Conservation (phyloP, 2,329 filamentous ascomycete genomes). For the Madurella mycetomatis region DNA sequence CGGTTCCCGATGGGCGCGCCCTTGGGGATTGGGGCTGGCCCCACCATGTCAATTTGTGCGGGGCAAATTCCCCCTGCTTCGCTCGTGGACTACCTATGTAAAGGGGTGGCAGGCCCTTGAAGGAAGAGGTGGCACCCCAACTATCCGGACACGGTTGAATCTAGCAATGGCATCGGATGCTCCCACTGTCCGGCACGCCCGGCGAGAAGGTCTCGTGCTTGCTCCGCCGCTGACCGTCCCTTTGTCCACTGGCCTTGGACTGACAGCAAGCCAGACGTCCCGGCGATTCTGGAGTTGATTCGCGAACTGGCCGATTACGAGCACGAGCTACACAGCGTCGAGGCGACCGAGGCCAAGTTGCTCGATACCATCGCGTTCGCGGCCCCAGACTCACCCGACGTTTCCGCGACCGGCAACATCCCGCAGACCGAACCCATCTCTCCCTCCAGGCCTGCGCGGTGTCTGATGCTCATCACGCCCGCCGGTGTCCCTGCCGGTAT, state of each 20-base stretch:
- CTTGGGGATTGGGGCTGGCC: constrained; percentile 1
- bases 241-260: not conserved
- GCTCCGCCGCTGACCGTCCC: not conserved
- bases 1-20: constrained; percentile 2
- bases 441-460: constrained; percentile 63
- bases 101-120: too few relatives aligned
- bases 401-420: constrained; percentile 24
- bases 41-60: constrained; percentile 1
- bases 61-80: not conserved
- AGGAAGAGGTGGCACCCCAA: too few relatives aligned
- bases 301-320: constrained; percentile 85
- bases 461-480: constrained; percentile 60
- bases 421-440: constrained; percentile 52
- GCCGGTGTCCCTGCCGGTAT: constrained; percentile 59
- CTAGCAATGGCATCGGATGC: constrained; percentile 5
- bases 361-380: constrained; percentile 75
- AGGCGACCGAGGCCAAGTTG: constrained; percentile 74
- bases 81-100: too few relatives aligned
- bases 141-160: not conserved
- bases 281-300: constrained; percentile 76
- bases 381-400: constrained; percentile 36
- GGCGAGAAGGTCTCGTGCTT: constrained; percentile 47
- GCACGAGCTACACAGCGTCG: constrained; percentile 66
- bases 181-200: constrained; percentile 52
- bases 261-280: constrained; percentile 60